phyloP scores from a whole-genome alignment of 371 early-diverging fungal genomes.

The Coemansia sp. region DNA sequence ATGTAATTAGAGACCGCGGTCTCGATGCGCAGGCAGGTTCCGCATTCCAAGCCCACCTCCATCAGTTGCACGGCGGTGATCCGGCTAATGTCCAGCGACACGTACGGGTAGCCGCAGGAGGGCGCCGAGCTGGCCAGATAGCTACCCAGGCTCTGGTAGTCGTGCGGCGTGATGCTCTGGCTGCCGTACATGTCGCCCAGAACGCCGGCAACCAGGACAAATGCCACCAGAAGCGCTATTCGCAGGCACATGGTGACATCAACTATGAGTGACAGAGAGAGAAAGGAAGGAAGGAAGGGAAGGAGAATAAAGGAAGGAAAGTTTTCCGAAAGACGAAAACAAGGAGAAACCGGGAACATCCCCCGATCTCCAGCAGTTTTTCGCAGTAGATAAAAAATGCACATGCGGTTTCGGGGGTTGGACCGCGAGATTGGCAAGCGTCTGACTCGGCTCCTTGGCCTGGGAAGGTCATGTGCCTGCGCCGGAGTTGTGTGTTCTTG shows the following conservation, averaged over 20 bases:
- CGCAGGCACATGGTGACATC: too few relatives aligned
- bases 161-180: constrained; percentile 47
- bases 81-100: constrained; percentile 52
- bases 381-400: too few relatives aligned
- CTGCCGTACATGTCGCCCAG: constrained; percentile 34
- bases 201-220: not conserved
- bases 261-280: too few relatives aligned
- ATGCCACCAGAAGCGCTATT: not conserved
- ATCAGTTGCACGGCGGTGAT: constrained; percentile 58
- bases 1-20: constrained; percentile 37
- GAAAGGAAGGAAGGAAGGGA: too few relatives aligned
- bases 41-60: constrained; percentile 49
- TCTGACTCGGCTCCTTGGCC: too few relatives aligned
- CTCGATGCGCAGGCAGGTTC: constrained; percentile 55
- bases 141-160: constrained; percentile 42
- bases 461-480: constrained; percentile 3
- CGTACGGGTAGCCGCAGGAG: constrained; percentile 56
- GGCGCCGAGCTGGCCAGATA: constrained; percentile 44
- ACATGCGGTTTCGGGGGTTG: too few relatives aligned
- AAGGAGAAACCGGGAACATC: too few relatives aligned
- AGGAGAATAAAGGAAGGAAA: too few relatives aligned
- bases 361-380: too few relatives aligned
- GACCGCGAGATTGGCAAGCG: too few relatives aligned
- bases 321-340: too few relatives aligned
- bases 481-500: too few relatives aligned